These are phyloP conservation scores for Penicillium thymicola DNA, from an alignment of 2,329 filamentous ascomycete genomes.

Conservation along the genomic window DNA sequence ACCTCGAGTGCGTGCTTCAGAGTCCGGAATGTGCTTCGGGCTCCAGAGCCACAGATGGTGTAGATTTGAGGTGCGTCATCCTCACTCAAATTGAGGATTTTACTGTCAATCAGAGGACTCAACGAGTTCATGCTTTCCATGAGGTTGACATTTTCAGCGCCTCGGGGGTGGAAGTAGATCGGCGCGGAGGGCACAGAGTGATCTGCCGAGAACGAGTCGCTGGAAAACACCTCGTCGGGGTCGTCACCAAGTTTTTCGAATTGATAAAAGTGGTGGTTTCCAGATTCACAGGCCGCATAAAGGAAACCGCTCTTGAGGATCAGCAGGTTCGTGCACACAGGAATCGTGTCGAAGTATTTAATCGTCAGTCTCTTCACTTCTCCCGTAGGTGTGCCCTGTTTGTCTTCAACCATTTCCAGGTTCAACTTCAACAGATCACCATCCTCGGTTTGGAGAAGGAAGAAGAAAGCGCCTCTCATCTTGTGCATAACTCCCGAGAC, in stretches of 20 bases:
- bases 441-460: constrained; percentile 91
- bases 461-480: constrained; percentile 95
- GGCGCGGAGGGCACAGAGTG: constrained; percentile 68
- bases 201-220: constrained; percentile 77
- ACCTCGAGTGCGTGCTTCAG: constrained; percentile 91
- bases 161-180: constrained; percentile 79
- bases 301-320: constrained; percentile 95
- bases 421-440: constrained; percentile 98
- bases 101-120: constrained; percentile 88
- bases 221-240: constrained; percentile 80
- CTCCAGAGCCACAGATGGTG: constrained; percentile 81
- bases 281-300: constrained; percentile 86
- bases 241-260: constrained; percentile 97
- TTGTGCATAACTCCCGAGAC: constrained; percentile 96
- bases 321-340: constrained; percentile 79
- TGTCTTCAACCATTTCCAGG: constrained; percentile 81
- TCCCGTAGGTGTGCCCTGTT: constrained; percentile 71
- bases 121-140: constrained; percentile 83
- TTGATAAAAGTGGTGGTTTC: constrained; percentile 93
- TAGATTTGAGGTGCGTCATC: constrained; percentile 98
- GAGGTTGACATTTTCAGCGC: constrained; percentile 75
- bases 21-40: constrained; percentile 84
- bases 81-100: constrained; percentile 82
- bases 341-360: constrained; percentile 97
- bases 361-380: constrained; percentile 83